phyloP scores from a whole-genome alignment of 257 asterid genomes.

The Capsicum rhomboideum region DNA sequence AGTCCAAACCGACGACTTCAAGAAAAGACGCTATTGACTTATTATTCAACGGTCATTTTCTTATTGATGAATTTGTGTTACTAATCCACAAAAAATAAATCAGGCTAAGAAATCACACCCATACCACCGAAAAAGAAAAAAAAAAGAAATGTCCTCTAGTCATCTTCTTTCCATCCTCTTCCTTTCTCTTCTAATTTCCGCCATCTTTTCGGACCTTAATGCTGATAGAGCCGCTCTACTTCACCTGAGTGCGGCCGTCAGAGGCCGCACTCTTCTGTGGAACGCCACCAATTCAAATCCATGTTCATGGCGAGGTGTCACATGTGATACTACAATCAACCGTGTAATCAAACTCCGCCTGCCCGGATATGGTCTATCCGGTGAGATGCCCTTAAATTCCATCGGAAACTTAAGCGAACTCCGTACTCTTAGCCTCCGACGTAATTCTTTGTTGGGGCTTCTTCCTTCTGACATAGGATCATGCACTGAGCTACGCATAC shows the following conservation, averaged over 20 bases:
- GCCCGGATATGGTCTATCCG: constrained; percentile 39
- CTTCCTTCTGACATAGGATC: constrained; percentile 45
- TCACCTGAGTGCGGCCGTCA: constrained; percentile 20
- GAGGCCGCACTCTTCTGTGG: constrained; percentile 55
- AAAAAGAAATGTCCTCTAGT: neutral
- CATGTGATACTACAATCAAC: constrained; percentile 8
- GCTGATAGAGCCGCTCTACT: constrained; percentile 48
- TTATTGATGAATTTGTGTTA: neutral
- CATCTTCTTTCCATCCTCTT: neutral
- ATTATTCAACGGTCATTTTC: neutral
- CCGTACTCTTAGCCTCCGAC: constrained; percentile 51
- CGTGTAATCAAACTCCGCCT: constrained; percentile 47
- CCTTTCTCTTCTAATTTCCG: constrained; percentile 7
- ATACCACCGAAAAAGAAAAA: neutral
- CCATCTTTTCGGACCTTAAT: constrained; percentile 19
- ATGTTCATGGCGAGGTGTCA: constrained; percentile 55
- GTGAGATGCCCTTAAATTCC: constrained; percentile 28
- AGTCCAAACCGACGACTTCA: neutral
- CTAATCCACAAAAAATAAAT: neutral
- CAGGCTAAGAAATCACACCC: neutral
- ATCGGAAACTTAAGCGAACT: constrained; percentile 42
- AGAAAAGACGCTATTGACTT: neutral
- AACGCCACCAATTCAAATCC: constrained; percentile 21
- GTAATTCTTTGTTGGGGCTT: constrained; percentile 38
- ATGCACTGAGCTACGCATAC: constrained; percentile 26